Evolutionary conservation across 2,329 filamentous ascomycete genomes (phyloP).

Genomic region (Fusarium heterosporum): DNA sequence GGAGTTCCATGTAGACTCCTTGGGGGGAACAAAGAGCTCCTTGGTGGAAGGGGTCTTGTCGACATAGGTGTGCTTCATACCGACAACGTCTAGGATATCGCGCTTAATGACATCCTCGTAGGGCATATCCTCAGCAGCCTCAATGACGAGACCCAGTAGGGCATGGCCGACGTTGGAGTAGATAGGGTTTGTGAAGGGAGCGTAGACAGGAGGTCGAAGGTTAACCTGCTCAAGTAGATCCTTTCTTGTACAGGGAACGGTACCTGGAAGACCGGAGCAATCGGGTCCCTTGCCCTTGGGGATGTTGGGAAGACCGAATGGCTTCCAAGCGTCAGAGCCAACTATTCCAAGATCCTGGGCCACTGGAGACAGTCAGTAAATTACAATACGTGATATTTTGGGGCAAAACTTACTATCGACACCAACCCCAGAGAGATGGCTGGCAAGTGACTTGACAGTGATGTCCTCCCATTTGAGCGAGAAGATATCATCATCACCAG

Average conservation of each 20-base stretch:
- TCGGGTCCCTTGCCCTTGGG: constrained; percentile 45
- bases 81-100: constrained; percentile 56
- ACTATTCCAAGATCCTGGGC: constrained; percentile 50
- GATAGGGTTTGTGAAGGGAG: constrained; percentile 57
- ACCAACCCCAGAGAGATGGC: constrained; percentile 59
- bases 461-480: constrained; percentile 60
- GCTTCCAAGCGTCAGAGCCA: constrained; percentile 43
- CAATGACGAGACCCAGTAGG: constrained; percentile 59
- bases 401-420: constrained; percentile 49
- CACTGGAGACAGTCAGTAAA: constrained; percentile 42
- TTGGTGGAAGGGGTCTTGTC: constrained; percentile 48
- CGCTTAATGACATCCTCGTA: constrained; percentile 55
- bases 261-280: constrained; percentile 53
- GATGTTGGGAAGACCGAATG: constrained; percentile 50
- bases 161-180: constrained; percentile 63
- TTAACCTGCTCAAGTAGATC: constrained; percentile 48
- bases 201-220: constrained; percentile 53
- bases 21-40: constrained; percentile 53
- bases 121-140: constrained; percentile 56
- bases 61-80: constrained; percentile 56
- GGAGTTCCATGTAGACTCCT: constrained; percentile 51
- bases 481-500: constrained; percentile 47
- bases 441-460: constrained; percentile 58
- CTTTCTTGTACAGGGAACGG: constrained; percentile 47
- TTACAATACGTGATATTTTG: rapidly evolving